Percentiles rank a stretch among this genome's conserved stretches.
These are phyloP conservation scores for Acer campestre DNA, from an alignment of 345 rosid species.

Conservation along the genomic window DNA sequence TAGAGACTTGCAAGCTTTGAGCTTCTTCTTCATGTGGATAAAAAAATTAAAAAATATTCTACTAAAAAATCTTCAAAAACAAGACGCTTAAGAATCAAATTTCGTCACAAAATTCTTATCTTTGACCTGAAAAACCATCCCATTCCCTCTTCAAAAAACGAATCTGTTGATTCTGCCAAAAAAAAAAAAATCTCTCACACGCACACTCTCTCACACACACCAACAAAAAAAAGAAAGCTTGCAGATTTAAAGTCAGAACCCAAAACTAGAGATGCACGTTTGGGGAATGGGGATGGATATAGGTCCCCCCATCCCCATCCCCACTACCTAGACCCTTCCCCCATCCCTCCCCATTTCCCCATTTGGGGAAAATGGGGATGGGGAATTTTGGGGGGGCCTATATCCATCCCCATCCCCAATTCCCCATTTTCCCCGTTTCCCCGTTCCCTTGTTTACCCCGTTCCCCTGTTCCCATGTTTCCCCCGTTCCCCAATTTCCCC, in stretches of 20 bases:
- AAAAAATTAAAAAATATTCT: neutral
- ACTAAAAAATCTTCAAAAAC: slow-evolving; percentile 48
- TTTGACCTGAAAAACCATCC: slow-evolving; percentile 20
- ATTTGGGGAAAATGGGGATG: no score
- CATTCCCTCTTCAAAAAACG: slow-evolving; percentile 16
- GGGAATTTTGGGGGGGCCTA: no score
- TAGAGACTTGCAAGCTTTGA: slow-evolving; percentile 1
- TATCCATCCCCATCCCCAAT: no score
- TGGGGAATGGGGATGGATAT: no score
- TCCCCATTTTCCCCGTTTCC: no score
- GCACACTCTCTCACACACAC: neutral
- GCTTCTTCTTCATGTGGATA: slow-evolving; percentile 4
- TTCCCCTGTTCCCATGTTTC: no score
- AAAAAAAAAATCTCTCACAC: neutral
- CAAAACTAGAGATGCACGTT: no score
- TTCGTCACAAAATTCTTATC: slow-evolving; percentile 36
- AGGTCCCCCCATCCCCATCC: no score
- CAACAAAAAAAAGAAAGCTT: slow-evolving; percentile 5
- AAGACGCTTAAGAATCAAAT: slow-evolving; percentile 48
- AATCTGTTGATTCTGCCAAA: slow-evolving; percentile 20
- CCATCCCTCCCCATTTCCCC: no score
- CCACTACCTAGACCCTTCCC: no score
- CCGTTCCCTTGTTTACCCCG: no score
- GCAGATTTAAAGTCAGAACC: slow-evolving; percentile 13
- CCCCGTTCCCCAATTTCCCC: no score